phyloP scores from a whole-genome alignment of 768 basidiomycete genomes.

The Collybiopsis luxurians region DNA sequence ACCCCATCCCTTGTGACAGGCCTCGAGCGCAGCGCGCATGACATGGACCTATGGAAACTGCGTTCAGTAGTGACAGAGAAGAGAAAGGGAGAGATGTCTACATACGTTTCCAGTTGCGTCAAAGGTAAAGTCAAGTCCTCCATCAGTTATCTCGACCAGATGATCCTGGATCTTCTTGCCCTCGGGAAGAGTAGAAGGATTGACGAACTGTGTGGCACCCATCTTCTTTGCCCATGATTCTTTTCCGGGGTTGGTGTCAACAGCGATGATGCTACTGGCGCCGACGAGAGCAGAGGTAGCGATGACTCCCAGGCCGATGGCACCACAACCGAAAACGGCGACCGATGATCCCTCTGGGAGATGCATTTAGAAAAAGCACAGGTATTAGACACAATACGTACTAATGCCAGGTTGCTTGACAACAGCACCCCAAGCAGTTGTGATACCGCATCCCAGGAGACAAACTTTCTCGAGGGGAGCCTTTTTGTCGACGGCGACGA shows the following conservation, averaged over 20 bases:
- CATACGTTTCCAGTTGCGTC: constrained; percentile 90
- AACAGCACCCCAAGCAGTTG: constrained; percentile 98
- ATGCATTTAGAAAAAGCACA: constrained; percentile 3
- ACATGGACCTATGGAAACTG: constrained; percentile 62
- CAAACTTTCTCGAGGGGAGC: constrained; percentile 97
- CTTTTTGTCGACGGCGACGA: constrained; percentile 81
- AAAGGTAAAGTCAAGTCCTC: constrained; percentile 95
- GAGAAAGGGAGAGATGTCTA: constrained; percentile 29
- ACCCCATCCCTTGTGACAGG: constrained; percentile 99
- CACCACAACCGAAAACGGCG: constrained; percentile 95
- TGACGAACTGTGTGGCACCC: constrained; percentile 93
- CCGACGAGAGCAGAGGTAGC: constrained; percentile 75
- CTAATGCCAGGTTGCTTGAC: constrained; percentile 87
- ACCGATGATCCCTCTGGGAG: constrained; percentile 75
- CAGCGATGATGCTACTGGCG: constrained; percentile 85
- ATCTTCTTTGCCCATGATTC: constrained; percentile 88
- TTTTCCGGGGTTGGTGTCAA: constrained; percentile 88
- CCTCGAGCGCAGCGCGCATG: constrained; percentile 94
- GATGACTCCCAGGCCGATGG: constrained; percentile 92
- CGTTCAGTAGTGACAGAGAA: constrained; percentile 23
- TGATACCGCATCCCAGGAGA: constrained; percentile 93
- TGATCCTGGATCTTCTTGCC: constrained; percentile 88
- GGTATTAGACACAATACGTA: constrained; percentile 30
- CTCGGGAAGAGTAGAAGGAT: constrained; percentile 69
- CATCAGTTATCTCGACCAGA: constrained; percentile 91